Percentiles rank a stretch among this genome's conserved stretches.
Evolutionary conservation across 129 eudicot genomes (phyloP).

Genomic region (Tanacetum coccineum): DNA sequence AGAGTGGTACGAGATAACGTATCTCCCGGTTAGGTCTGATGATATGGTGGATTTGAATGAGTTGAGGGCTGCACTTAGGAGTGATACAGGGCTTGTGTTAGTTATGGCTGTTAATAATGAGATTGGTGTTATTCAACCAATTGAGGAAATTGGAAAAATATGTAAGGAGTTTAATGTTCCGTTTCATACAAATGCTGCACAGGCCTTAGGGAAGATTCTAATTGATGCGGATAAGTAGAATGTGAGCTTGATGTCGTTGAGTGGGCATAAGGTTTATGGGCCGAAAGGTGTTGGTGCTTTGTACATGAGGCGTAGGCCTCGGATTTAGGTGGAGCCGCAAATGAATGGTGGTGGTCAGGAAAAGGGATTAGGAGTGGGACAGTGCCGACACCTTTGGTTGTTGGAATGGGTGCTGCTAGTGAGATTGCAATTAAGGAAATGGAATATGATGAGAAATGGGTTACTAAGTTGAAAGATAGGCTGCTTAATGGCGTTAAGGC

Average conservation of each 20-base stretch:
- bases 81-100: constrained; percentile 78
- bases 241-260: constrained; percentile 89
- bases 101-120: constrained; percentile 95
- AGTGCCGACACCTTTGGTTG: constrained; percentile 92
- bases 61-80: constrained; percentile 51
- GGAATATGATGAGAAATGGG: constrained; percentile 82
- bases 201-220: constrained; percentile 82
- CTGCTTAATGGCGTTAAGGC: constrained; percentile 59
- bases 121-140: constrained; percentile 92
- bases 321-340: constrained; percentile 91
- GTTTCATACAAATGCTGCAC: constrained; percentile 93
- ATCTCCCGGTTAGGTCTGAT: constrained; percentile 71
- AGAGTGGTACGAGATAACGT: constrained; percentile 81
- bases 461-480: constrained; percentile 53
- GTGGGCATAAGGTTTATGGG: constrained; percentile 93
- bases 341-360: constrained; percentile 99
- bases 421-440: constrained; percentile 90
- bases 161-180: constrained; percentile 79
- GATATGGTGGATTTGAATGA: constrained; percentile 64
- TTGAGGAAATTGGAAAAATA: constrained; percentile 82
- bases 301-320: constrained; percentile 86
- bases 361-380: constrained; percentile 97
- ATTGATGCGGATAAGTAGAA: constrained; percentile 88
- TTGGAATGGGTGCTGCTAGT: constrained; percentile 95
- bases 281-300: constrained; percentile 92